Percentiles rank a stretch among this genome's conserved stretches.
Conservation (phyloP, 305 asterid species). For the Salvia sclarea region DNA sequence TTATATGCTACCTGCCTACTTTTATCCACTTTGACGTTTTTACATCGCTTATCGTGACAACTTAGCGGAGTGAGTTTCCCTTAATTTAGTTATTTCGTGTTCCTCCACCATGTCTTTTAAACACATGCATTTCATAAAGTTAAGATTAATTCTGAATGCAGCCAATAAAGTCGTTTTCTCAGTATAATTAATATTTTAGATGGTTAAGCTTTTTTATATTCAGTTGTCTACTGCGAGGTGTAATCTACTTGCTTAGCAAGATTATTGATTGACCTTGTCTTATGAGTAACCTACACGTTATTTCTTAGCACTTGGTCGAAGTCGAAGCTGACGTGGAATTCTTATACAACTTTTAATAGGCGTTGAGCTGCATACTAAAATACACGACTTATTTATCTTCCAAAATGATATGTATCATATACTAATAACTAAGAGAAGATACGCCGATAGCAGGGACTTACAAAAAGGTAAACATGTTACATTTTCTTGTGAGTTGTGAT, state of each 20-base stretch:
- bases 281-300: constrained; percentile 20
- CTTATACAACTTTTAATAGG: not conserved
- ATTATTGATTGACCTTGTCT: not conserved
- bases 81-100: no score
- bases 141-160: no score
- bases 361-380: not conserved
- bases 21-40: not conserved
- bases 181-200: not conserved
- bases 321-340: constrained; percentile 1
- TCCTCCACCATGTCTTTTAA: no score
- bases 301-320: not conserved
- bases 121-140: no score
- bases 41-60: not conserved
- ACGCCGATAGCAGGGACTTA: not conserved
- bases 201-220: not conserved
- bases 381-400: no score
- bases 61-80: no score
- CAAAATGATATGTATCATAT: no score
- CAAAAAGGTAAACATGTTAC: not conserved
- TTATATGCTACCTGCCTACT: not conserved
- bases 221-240: not conserved
- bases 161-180: no score
- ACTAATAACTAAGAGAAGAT: not conserved
- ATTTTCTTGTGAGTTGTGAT: not conserved
- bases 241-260: constrained; percentile 27